Base-by-base conservation (phyloP, 1,284 basidiomycete genomes). In the Irpex sp. region DNA sequence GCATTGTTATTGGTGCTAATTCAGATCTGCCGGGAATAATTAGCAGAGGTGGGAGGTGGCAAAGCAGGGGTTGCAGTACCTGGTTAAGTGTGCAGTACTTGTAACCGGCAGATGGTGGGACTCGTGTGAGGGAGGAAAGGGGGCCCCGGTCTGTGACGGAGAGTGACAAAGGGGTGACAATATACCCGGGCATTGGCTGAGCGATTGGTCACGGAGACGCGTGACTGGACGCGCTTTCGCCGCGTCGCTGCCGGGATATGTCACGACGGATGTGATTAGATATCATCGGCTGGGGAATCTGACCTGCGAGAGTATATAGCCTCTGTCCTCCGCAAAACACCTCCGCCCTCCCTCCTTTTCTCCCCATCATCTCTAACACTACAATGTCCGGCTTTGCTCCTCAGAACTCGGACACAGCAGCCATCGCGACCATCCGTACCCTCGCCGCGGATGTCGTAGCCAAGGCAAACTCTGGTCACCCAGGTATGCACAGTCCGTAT, bases 391-490 rank as follows among this genome's bases (percentile, higher is more conserved):
- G 61, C 1, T 86, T 84, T 75, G 66, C 70, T 57, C 64, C 73
- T 58, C 69, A 77, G 43, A 61, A 73, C 64, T 74, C 79, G 63
- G 92, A 94, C 75, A 79, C 83, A 62, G 75, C 80, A 65, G 81
- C 81, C 69, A 80, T 90, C 69, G 83, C 86, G 62, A 89, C 88
- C 61, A 90, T 90, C 75, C 84, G 88, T 66, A 84, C 86, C 59
- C 83, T 90, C 63, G 85, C 89, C 59, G 90, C 87, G 49, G 88
- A 91, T 80, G 80, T 86, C 67, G 87, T 91, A 58, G 84, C 77
- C 64, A 87, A 93, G 79, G 89, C 94, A 72, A 97, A 97, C 86
- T 95, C 93, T 70, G 94, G 94, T 66, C 93, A 95, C 79, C 94
- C 93, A 65, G 93, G 93, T 89, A 61, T 67, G 76, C 49, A 46